phyloP scores from a whole-genome alignment of 116 monocot genomes.

The Papilionanthe hybrid region DNA sequence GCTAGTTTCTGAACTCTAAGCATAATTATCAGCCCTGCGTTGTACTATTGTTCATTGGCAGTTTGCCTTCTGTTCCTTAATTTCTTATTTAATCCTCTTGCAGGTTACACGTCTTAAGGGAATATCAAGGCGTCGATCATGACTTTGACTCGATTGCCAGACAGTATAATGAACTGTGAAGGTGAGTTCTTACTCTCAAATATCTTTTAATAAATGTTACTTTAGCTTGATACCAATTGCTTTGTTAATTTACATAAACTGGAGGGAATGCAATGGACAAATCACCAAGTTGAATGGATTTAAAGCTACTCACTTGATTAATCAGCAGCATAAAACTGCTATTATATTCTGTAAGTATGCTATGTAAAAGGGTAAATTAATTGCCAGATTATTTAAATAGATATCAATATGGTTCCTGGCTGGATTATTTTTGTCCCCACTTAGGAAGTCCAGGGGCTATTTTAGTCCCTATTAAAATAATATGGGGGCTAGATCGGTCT shows the following conservation, averaged over 20 bases:
- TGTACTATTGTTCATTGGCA: neutral
- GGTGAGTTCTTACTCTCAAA: slow-evolving; percentile 28
- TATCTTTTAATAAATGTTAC: neutral
- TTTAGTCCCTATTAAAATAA: too few species aligned
- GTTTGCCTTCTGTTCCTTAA: neutral
- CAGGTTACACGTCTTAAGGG: slow-evolving; percentile 92
- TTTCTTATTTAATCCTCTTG: neutral
- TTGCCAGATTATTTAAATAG: too few species aligned
- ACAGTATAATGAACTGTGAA: slow-evolving; percentile 90
- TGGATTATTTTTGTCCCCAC: too few species aligned
- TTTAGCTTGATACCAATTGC: neutral
- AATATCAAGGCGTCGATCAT: slow-evolving; percentile 98
- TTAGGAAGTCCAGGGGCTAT: too few species aligned
- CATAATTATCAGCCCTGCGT: too few species aligned
- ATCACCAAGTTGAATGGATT: slow-evolving; percentile 91
- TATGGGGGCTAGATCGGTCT: too few species aligned
- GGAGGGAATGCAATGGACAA: slow-evolving; percentile 94
- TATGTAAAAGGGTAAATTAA: too few species aligned
- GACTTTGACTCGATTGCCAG: slow-evolving; percentile 95
- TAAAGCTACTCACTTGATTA: slow-evolving; percentile 61
- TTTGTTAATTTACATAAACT: slow-evolving; percentile 53
- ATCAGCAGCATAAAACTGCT: slow-evolving; percentile 1
- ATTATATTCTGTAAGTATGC: neutral
- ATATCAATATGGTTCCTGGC: too few species aligned
- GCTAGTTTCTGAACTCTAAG: neutral